phyloP scores from a whole-genome alignment of 768 basidiomycete genomes.

The Panellus pusillus region DNA sequence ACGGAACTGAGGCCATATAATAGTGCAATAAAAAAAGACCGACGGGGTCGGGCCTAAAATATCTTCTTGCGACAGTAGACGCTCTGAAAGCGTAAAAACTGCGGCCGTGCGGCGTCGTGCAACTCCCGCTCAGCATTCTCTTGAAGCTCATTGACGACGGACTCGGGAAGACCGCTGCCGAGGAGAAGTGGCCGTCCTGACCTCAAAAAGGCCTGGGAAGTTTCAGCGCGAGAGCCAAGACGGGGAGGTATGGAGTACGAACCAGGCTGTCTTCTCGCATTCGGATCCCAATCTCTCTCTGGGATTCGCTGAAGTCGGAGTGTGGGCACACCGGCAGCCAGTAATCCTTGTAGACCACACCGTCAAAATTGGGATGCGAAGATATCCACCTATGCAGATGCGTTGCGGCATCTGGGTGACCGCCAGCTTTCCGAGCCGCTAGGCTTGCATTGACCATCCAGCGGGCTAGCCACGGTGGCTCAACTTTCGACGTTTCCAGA shows the following conservation, averaged over 20 bases:
- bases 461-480: constrained; percentile 58
- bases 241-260: constrained; percentile 6
- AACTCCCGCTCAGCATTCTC: constrained; percentile 52
- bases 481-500: constrained; percentile 41
- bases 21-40: constrained; percentile 15
- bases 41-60: constrained; percentile 3
- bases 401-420: constrained; percentile 60
- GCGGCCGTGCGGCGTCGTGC: constrained; percentile 40
- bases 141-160: constrained; percentile 55
- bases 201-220: constrained; percentile 57
- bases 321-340: constrained; percentile 66
- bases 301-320: constrained; percentile 39
- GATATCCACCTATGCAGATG: constrained; percentile 56
- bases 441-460: constrained; percentile 58
- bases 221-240: background rate
- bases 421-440: constrained; percentile 59
- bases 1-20: constrained; percentile 6
- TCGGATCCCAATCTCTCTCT: constrained; percentile 38
- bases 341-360: constrained; percentile 55
- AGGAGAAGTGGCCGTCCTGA: constrained; percentile 70
- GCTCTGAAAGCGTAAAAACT: constrained; percentile 58
- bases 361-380: constrained; percentile 57
- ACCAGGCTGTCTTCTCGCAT: constrained; percentile 66
- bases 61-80: constrained; percentile 58
- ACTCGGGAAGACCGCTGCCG: constrained; percentile 56